These are phyloP conservation scores for Scedosporium minutisporum DNA, from an alignment of 2,329 filamentous ascomycete genomes.

Conservation along the genomic window DNA sequence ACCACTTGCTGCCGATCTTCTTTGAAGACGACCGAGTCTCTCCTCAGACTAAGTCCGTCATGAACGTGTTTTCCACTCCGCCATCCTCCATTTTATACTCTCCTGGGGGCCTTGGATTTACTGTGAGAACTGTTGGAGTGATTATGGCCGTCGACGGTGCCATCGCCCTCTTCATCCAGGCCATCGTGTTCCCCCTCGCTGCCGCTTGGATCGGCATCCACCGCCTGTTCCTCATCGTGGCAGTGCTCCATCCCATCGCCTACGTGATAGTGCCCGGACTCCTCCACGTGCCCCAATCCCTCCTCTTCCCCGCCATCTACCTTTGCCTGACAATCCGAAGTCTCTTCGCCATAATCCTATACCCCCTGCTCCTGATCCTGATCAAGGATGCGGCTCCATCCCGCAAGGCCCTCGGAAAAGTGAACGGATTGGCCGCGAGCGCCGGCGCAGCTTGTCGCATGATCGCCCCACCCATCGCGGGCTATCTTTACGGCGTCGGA, in stretches of 20 bases:
- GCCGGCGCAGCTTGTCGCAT: constrained; percentile 59
- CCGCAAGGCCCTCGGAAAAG: constrained; percentile 46
- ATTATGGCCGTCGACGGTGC: constrained; percentile 50
- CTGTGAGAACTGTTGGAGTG: constrained; percentile 51
- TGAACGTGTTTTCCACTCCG: constrained; percentile 6
- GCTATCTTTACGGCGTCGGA: constrained; percentile 53
- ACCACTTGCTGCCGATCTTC: constrained; percentile 86
- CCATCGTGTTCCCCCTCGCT: constrained; percentile 50
- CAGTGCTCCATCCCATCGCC: constrained; percentile 50
- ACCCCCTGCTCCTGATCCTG: constrained; percentile 55
- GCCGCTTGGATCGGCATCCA: constrained; percentile 50
- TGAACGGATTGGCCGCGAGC: constrained; percentile 58
- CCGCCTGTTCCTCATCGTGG: constrained; percentile 47
- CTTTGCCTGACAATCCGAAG: constrained; percentile 47
- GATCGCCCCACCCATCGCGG: constrained; percentile 54
- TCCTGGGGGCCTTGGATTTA: constrained; percentile 53
- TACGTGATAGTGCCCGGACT: constrained; percentile 52
- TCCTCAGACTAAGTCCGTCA: constrained; percentile 14
- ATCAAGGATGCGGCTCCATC: constrained; percentile 57
- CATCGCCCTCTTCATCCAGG: constrained; percentile 50
- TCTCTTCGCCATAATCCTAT: constrained; percentile 52
- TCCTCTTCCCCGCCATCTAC: constrained; percentile 50
- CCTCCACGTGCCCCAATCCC: constrained; percentile 40
- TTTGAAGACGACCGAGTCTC: constrained; percentile 62
- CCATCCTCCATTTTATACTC: constrained; percentile 39